These are phyloP conservation scores for Solanum corneliomulleri DNA, from an alignment of 257 asterid species.

Conservation along the genomic window DNA sequence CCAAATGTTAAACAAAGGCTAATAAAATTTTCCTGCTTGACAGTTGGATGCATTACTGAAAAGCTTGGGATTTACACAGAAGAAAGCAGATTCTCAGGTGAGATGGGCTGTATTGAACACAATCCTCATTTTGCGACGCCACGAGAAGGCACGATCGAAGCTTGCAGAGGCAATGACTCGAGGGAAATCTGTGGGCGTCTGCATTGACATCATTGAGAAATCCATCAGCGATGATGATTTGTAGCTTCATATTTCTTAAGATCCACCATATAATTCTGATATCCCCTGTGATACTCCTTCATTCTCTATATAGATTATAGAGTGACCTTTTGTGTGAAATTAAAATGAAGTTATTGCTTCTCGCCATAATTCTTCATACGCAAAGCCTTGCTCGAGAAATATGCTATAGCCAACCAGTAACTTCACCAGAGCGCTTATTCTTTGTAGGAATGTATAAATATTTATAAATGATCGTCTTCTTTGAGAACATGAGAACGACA, in stretches of 20 bases:
- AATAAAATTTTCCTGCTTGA: not conserved
- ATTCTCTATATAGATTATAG: not conserved
- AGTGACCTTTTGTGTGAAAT: not conserved
- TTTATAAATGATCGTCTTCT: not conserved
- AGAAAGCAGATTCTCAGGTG: conserved; percentile 84
- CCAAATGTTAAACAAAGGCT: not conserved
- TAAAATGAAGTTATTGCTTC: not conserved
- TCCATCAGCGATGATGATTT: conserved; percentile 32
- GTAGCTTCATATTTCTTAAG: conserved; percentile 1
- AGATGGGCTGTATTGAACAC: conserved; percentile 93
- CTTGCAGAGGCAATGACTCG: conserved; percentile 76
- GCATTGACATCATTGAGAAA: conserved; percentile 62
- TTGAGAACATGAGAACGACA: conserved; percentile 20
- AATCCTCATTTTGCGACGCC: conserved; percentile 64
- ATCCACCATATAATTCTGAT: not conserved
- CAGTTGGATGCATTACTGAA: conserved; percentile 68
- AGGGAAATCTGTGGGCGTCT: conserved; percentile 59
- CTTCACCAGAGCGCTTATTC: not conserved
- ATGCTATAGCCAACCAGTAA: not conserved
- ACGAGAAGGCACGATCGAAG: conserved; percentile 52
- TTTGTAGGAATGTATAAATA: not conserved
- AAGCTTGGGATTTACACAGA: conserved; percentile 88
- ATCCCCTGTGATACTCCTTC: not conserved
- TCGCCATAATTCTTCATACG: not conserved
- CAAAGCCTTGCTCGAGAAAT: not conserved